Evolutionary conservation across 441 rosid genomes (phyloP).

Genomic region (Jatropha podagrica): DNA sequence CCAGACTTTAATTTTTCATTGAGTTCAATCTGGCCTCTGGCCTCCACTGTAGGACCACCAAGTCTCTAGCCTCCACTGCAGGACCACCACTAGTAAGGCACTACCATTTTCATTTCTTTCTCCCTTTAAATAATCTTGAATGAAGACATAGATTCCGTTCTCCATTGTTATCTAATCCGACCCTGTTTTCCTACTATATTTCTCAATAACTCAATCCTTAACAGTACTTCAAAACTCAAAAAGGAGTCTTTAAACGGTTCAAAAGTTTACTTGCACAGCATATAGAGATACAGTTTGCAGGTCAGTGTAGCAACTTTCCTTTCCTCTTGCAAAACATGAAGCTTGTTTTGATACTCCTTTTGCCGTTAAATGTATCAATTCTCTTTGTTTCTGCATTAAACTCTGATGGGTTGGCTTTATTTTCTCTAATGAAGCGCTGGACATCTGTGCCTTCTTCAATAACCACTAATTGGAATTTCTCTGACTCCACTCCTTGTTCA

Average conservation of each 20-base stretch:
- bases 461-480: slow-evolving; percentile 52
- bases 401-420: slow-evolving; percentile 49
- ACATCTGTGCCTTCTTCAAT: slow-evolving; percentile 41
- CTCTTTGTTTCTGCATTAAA: slow-evolving; percentile 29
- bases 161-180: too few species aligned
- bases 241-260: neutral
- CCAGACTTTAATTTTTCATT: too few species aligned
- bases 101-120: too few species aligned
- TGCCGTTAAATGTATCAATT: slow-evolving; percentile 4
- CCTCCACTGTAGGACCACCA: too few species aligned
- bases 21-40: too few species aligned
- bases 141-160: too few species aligned
- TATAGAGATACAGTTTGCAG: neutral
- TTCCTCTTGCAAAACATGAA: slow-evolving; percentile 6
- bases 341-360: neutral
- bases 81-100: too few species aligned
- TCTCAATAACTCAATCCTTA: too few species aligned
- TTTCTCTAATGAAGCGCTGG: slow-evolving; percentile 52
- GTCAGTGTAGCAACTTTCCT: neutral
- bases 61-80: too few species aligned
- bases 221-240: neutral
- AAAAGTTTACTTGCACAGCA: too few species aligned
- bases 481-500: slow-evolving; percentile 56
- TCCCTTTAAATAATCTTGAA: too few species aligned
- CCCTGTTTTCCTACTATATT: too few species aligned